A percentile compares a stretch with the other conserved stretches of the same genome.
Evolutionary conservation across 306 rosid species (phyloP).

Genomic region (Rosa multiflora): DNA sequence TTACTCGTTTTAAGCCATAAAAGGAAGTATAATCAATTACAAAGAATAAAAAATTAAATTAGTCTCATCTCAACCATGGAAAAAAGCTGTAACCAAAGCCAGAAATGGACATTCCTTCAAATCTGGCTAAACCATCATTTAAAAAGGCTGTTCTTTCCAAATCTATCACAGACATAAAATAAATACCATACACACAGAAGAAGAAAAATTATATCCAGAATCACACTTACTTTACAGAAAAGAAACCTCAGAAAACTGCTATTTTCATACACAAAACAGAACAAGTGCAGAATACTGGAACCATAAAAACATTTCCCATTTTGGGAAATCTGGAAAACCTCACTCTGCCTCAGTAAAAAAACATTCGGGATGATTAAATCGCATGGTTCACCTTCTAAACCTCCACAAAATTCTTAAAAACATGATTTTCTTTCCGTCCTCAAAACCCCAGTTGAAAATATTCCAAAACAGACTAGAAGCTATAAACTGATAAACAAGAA

Average conservation of each 20-base stretch:
- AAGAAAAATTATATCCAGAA: not conserved
- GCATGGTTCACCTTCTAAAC: not conserved
- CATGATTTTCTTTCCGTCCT: not conserved
- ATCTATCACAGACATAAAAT: not conserved
- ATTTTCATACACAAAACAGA: not conserved
- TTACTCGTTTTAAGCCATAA: constrained; percentile 6
- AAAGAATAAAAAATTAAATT: not conserved
- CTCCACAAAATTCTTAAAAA: not conserved
- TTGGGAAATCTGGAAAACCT: constrained; percentile 3
- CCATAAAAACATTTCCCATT: not conserved
- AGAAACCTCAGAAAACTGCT: not conserved
- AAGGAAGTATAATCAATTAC: constrained; percentile 16
- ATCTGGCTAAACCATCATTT: constrained; percentile 18
- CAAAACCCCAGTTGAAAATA: constrained; percentile 11
- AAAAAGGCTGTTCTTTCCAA: not conserved
- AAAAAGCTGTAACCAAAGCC: constrained; percentile 23
- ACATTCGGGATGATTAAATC: not conserved
- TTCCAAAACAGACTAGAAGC: not conserved
- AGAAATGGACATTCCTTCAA: constrained; percentile 23
- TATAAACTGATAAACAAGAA: not conserved
- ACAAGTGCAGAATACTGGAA: not conserved
- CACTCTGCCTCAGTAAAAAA: not conserved
- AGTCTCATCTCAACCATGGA: not conserved
- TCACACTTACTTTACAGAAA: constrained; percentile 1
- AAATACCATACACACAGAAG: constrained; percentile 4